phyloP scores from a whole-genome alignment of 2,329 filamentous ascomycete species.

The Nannizzia gypsea region DNA sequence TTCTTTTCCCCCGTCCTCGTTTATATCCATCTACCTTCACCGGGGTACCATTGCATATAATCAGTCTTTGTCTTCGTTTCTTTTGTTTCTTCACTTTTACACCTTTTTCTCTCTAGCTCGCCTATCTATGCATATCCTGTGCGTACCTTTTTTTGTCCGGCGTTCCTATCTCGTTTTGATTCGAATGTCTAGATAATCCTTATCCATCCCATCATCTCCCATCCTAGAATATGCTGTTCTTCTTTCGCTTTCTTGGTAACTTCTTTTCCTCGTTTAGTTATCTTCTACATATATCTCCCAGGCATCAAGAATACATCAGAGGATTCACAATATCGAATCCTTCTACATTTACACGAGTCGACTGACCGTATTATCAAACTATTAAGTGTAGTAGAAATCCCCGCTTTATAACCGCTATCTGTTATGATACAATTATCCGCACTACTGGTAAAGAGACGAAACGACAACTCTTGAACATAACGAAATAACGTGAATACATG shows the following conservation, averaged over 20 bases:
- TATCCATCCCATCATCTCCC: conserved; percentile 1
- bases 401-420: conserved; percentile 7
- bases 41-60: conserved; percentile 1
- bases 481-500: conserved; percentile 5
- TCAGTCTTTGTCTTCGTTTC: background rate
- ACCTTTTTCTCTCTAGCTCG: background rate
- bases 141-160: background rate
- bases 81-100: background rate
- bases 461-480: conserved; percentile 2
- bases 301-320: background rate
- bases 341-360: no score
- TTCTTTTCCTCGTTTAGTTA: background rate
- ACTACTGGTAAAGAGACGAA: conserved; percentile 1
- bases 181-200: conserved; percentile 1
- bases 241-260: background rate
- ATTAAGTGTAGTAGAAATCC: background rate
- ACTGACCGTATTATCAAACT: background rate
- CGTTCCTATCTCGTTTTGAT: conserved; percentile 3
- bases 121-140: background rate
- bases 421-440: conserved; percentile 8
- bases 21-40: background rate
- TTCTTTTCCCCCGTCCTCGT: background rate
- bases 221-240: background rate
- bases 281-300: background rate
- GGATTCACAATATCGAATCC: no score